Base-by-base conservation (phyloP, 2,329 filamentous ascomycete species). In the Paecilomyces fulvus region DNA sequence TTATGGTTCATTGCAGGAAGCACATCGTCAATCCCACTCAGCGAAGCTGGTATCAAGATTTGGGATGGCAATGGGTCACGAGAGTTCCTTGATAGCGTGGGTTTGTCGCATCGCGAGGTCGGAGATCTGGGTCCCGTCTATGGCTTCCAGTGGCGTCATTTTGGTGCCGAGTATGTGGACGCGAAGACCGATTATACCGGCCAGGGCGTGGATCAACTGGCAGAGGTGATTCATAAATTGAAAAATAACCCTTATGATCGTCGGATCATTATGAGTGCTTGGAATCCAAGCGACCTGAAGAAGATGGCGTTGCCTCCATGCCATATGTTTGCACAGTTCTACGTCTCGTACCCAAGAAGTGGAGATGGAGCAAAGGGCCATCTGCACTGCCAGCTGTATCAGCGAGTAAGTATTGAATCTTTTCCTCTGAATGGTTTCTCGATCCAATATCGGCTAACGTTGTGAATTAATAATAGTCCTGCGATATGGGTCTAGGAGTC, bases 61-160 rank as follows among this genome's bases (percentile, higher is more conserved):
- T 99, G 94, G 94, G 94, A 99, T 70, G 92, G 92, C 65, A 99
- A 99, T 70, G 94, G 92, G 49, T 91, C 87, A 51, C 89, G 94
- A 65, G 88, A 86, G 67, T 97, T 88, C 72, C 88, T 99, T 37
- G 92, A 99, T 77, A 86, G 80, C 60, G 82, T 94, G 1, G 92
- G 92, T 0, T 82, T 97, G 6, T 79, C 80, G 0, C 85, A 96
- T 69, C 89, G 92, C 58, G 89, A 84, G 54, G 88, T 86, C 20
- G 94, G 94, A 61, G 94, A 99, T 68, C 80, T 99, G 0, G 94
- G 94, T 0, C 94, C 94, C 30, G 92, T 97, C 0, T 99, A 99
- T 70, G 94, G 94, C 1, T 99, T 99, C 76, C 94, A 99, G 75
- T 99, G 94, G 94, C 88, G 94, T 2, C 92, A 97, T 74, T 99